These are phyloP conservation scores for Phytophthora fragariae DNA, from an alignment of 352 stramenopile species.

Conservation along the genomic window DNA sequence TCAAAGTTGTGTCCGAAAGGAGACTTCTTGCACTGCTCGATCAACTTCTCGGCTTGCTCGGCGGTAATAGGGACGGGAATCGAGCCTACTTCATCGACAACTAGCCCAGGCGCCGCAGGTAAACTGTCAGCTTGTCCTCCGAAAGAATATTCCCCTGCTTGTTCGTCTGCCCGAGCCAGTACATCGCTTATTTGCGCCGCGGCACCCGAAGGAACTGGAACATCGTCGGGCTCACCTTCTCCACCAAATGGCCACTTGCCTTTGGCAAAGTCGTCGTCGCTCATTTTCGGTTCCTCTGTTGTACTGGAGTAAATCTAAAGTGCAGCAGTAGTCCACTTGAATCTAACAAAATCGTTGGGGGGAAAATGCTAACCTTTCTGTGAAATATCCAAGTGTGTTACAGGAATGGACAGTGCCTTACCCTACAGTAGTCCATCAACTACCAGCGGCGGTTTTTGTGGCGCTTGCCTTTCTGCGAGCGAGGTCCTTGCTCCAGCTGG, in stretches of 20 bases:
- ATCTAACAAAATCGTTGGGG: too few relatives aligned
- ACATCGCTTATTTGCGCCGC: conserved; percentile 15
- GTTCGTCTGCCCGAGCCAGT: neutral
- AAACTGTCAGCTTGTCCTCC: conserved; percentile 2
- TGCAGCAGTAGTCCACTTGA: too few relatives aligned
- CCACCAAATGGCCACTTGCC: conserved; percentile 13
- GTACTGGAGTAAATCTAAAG: too few relatives aligned
- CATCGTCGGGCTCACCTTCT: conserved; percentile 2
- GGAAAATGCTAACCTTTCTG: too few relatives aligned
- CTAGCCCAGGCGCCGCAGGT: conserved; percentile 2
- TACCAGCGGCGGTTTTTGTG: too few relatives aligned
- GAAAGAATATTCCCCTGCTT: conserved; percentile 17
- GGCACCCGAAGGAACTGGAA: neutral
- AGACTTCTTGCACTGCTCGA: conserved; percentile 31
- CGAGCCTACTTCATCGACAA: conserved; percentile 1
- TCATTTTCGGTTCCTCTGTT: neutral
- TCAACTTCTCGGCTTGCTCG: conserved; percentile 8
- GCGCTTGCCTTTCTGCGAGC: too few relatives aligned
- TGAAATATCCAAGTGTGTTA: too few relatives aligned
- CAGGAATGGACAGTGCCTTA: too few relatives aligned
- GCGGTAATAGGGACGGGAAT: conserved; percentile 13
- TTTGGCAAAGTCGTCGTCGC: neutral
- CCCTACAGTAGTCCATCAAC: too few relatives aligned
- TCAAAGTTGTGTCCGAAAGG: conserved; percentile 11
- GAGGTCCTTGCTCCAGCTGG: too few relatives aligned